Conservation (phyloP, 2,329 filamentous ascomycete species). For the Beauveria australis region DNA sequence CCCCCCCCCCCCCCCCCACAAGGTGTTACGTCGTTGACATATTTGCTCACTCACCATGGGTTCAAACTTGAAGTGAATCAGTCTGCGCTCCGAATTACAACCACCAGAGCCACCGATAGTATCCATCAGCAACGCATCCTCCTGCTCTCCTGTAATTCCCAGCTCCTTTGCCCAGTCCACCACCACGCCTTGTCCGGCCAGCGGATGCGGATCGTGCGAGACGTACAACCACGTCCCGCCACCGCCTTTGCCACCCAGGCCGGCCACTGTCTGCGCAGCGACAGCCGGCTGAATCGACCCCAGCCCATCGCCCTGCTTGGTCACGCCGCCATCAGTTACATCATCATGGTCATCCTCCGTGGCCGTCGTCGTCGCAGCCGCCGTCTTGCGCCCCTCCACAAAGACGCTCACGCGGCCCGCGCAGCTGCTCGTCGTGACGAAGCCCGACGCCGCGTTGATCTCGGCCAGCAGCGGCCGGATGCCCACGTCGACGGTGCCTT, state of each 20-base stretch:
- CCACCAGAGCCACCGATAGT: slow-evolving; percentile 13
- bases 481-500: slow-evolving; percentile 74
- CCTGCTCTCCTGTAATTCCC: slow-evolving; percentile 15
- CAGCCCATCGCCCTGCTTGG: slow-evolving; percentile 10
- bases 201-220: slow-evolving; percentile 63
- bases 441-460: slow-evolving; percentile 65
- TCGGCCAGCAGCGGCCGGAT: slow-evolving; percentile 70
- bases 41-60: slow-evolving; percentile 63
- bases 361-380: not conserved
- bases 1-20: no score
- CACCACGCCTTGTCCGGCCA: slow-evolving; percentile 17
- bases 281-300: not conserved
- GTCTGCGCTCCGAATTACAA: slow-evolving; percentile 30
- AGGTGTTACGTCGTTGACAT: not conserved
- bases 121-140: slow-evolving; percentile 13
- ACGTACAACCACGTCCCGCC: slow-evolving; percentile 82
- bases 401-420: slow-evolving; percentile 83
- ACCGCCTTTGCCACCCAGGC: slow-evolving; percentile 75
- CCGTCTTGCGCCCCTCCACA: slow-evolving; percentile 60
- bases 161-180: slow-evolving; percentile 25
- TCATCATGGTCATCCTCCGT: not conserved
- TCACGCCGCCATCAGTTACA: not conserved
- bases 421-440: slow-evolving; percentile 91
- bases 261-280: slow-evolving; percentile 35
- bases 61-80: slow-evolving; percentile 86